Conservation (phyloP, 129 eudicot genomes). For the Saussurea involucrata region DNA sequence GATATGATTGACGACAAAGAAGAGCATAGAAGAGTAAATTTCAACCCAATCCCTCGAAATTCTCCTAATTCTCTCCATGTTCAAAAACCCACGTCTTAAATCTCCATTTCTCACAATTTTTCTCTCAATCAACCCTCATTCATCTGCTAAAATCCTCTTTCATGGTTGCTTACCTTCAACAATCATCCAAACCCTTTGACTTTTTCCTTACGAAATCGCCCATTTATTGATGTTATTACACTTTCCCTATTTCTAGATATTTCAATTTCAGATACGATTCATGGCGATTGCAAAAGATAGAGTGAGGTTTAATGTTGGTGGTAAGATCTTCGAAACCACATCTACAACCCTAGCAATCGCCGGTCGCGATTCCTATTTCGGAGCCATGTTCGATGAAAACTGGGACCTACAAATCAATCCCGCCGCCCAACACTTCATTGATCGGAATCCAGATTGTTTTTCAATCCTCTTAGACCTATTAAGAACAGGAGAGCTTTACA, state of each 20-base stretch:
- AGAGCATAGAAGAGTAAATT: constrained; percentile 21
- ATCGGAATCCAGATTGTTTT: constrained; percentile 89
- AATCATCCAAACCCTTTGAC: constrained; percentile 21
- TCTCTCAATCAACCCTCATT: constrained; percentile 13
- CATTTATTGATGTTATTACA: background rate
- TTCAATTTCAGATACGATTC: background rate
- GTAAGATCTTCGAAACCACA: constrained; percentile 86
- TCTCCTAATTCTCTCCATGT: constrained; percentile 28
- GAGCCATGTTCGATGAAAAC: constrained; percentile 83
- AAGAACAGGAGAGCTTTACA: constrained; percentile 67
- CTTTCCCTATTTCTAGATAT: background rate
- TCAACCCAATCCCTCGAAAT: constrained; percentile 49
- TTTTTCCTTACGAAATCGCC: background rate
- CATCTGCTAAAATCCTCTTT: background rate
- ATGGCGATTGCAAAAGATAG: constrained; percentile 80
- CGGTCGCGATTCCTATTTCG: constrained; percentile 80
- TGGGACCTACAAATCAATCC: constrained; percentile 60
- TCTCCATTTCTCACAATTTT: constrained; percentile 17
- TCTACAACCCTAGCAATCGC: constrained; percentile 89
- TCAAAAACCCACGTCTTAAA: constrained; percentile 48
- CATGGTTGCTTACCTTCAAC: constrained; percentile 10
- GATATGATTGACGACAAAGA: constrained; percentile 17
- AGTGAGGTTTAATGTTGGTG: constrained; percentile 88
- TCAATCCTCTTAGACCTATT: constrained; percentile 76
- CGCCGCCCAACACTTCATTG: constrained; percentile 64